phyloP scores from a whole-genome alignment of 805 yeast genomes.

The Candida manassasensis region DNA sequence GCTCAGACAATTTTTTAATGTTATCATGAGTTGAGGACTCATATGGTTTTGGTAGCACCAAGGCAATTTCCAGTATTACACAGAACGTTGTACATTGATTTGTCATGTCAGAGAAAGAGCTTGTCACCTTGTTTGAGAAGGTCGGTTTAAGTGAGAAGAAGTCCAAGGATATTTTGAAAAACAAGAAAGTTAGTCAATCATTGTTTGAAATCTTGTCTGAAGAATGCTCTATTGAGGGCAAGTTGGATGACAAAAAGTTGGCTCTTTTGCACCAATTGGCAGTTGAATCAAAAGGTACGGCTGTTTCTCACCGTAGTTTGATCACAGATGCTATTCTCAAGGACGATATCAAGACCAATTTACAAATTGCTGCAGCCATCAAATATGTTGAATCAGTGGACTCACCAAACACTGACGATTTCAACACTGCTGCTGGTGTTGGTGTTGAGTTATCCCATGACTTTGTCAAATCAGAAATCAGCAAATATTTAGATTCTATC shows the following conservation, averaged over 20 bases:
- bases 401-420: constrained; percentile 29
- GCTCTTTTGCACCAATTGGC: constrained; percentile 77
- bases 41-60: too few relatives aligned
- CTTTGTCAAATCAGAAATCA: constrained; percentile 56
- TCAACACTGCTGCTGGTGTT: constrained; percentile 68
- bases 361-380: constrained; percentile 78
- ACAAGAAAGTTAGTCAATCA: constrained; percentile 75
- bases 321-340: constrained; percentile 60
- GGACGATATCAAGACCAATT: constrained; percentile 58
- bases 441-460: constrained; percentile 70
- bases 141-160: constrained; percentile 72
- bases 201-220: constrained; percentile 56
- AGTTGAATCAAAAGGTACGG: constrained; percentile 58
- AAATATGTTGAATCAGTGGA: constrained; percentile 55
- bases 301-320: constrained; percentile 43
- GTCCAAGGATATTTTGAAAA: constrained; percentile 75
- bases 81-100: too few relatives aligned
- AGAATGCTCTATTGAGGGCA: constrained; percentile 20
- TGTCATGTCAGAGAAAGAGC: constrained; percentile 23
- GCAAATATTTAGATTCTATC: constrained; percentile 54
- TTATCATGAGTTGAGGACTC: not conserved
- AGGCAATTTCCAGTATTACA: too few relatives aligned
- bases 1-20: constrained; percentile 6
- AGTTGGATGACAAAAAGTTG: constrained; percentile 55
- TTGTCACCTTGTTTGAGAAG: constrained; percentile 31